These are phyloP conservation scores for Cercis canadensis DNA, from an alignment of 306 rosid genomes.

Conservation along the genomic window DNA sequence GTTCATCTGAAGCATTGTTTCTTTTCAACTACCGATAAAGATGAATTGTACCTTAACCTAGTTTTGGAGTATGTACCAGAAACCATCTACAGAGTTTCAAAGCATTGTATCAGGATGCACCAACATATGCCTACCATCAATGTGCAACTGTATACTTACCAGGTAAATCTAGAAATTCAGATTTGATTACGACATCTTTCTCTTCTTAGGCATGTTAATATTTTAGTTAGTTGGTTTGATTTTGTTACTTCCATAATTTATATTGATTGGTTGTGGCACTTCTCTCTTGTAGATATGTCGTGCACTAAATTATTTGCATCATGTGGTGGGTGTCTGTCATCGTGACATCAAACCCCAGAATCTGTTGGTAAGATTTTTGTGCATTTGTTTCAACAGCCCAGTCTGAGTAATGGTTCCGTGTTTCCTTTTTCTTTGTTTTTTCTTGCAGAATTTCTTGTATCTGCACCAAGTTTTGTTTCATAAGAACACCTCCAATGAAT, in stretches of 20 bases:
- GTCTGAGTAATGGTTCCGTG: background rate
- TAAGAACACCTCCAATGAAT: constrained; percentile 16
- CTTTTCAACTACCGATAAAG: constrained; percentile 89
- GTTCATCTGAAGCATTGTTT: constrained; percentile 81
- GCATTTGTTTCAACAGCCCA: constrained; percentile 8
- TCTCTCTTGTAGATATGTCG: constrained; percentile 83
- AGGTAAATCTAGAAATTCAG: constrained; percentile 51
- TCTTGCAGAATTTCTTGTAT: constrained; percentile 8
- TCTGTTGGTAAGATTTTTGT: constrained; percentile 62
- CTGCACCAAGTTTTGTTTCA: background rate
- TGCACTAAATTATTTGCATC: constrained; percentile 80
- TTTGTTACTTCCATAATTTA: constrained; percentile 4
- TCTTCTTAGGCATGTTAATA: background rate
- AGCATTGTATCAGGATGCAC: constrained; percentile 63
- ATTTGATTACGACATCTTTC: constrained; percentile 3
- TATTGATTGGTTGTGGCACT: constrained; percentile 21
- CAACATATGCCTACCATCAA: constrained; percentile 73
- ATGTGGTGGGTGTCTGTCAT: constrained; percentile 86
- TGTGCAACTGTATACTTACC: constrained; percentile 80
- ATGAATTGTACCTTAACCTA: constrained; percentile 90
- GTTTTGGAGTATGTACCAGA: constrained; percentile 87
- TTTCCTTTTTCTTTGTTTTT: no score
- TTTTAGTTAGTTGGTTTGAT: constrained; percentile 10
- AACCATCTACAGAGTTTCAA: constrained; percentile 85
- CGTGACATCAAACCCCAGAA: constrained; percentile 98